These are phyloP conservation scores for Ballota nigra DNA, from an alignment of 257 asterid species.

Conservation along the genomic window DNA sequence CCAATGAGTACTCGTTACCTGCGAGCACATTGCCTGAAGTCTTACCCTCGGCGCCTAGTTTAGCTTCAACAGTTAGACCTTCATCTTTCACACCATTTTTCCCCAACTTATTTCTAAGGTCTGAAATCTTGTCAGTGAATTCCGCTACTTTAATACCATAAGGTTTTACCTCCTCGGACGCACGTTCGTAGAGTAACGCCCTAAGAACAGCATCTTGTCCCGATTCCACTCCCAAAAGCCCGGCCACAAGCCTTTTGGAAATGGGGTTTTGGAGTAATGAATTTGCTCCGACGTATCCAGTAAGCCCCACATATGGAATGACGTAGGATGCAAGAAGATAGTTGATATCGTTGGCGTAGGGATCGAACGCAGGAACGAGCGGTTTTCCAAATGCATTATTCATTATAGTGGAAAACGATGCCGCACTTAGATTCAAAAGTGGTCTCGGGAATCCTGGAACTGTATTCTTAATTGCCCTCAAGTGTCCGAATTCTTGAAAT, in stretches of 20 bases:
- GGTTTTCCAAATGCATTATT: constrained; percentile 52
- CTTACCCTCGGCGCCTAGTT: constrained; percentile 58
- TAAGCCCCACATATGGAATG: constrained; percentile 82
- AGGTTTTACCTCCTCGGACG: constrained; percentile 35
- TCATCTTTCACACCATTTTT: constrained; percentile 61
- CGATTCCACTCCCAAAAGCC: constrained; percentile 62
- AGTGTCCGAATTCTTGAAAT: constrained; percentile 81
- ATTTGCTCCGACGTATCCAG: constrained; percentile 88
- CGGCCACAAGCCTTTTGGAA: constrained; percentile 62
- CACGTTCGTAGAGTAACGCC: constrained; percentile 46
- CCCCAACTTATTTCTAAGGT: constrained; percentile 53
- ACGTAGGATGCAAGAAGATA: constrained; percentile 75
- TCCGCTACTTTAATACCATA: constrained; percentile 50
- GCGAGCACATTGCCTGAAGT: constrained; percentile 56
- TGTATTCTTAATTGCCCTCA: constrained; percentile 69
- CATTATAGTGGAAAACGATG: constrained; percentile 58
- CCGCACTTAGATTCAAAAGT: constrained; percentile 48
- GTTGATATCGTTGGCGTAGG: constrained; percentile 69
- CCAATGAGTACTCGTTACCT: constrained; percentile 47
- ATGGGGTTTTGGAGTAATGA: constrained; percentile 50
- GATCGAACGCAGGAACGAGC: constrained; percentile 68
- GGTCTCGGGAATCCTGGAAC: constrained; percentile 84
- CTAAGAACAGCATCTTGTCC: constrained; percentile 71
- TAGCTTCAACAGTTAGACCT: constrained; percentile 48
- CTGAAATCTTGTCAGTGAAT: constrained; percentile 46